Evolutionary conservation across 306 rosid genomes (phyloP), one percentile per base, ranked within the genome.

Genomic region (Dryas octopetala): DNA sequence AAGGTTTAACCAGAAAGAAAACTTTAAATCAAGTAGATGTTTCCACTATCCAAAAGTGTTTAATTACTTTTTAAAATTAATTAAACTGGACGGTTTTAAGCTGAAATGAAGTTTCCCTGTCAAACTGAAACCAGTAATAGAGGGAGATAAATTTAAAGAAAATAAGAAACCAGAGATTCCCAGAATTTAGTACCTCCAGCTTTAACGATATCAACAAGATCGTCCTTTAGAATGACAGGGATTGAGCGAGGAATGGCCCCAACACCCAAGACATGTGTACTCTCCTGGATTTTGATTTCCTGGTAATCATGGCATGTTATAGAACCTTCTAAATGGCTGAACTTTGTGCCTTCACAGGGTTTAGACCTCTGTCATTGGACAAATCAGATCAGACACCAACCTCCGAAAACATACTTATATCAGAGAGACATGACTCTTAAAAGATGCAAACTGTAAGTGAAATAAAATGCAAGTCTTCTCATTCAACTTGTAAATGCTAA

Each of bases 201-300:
- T 88, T 91, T 94, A 70, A 94, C 89, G 77, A 86, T 83, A 78
- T 94, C 98, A 77, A 87, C 98, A 73, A 94, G 97, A 81, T 94
- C 98, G 53, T 94, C 97, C 85, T 90, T 79, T 80, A 94, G 81
- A 81, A 94, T 87, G 86, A 94, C 86, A 72, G 84, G 89, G 77
- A 94, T 86, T 68, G 98, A 85, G 62, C 98, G 98, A 76, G 98
- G 98, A 80, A 94, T 94, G 19, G 96, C 96, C 63, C 98, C 97
- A 75, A 91, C 97, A 66, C 96, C 93, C 76, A 94, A 76, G 63
- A 94, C 87, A 71, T 91, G 93, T 26, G 96, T 90, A 71, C 88
- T 94, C 85, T 94, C 97, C 85, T 94, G 98, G 55, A 94, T 86
- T 87, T 94, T 94, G 79, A 94, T 94, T 85, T 94, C 97, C 78